Percentiles rank a stretch among this genome's conserved stretches.
Conservation (phyloP, 2,329 filamentous ascomycete genomes). For the Onygenales sp. region DNA sequence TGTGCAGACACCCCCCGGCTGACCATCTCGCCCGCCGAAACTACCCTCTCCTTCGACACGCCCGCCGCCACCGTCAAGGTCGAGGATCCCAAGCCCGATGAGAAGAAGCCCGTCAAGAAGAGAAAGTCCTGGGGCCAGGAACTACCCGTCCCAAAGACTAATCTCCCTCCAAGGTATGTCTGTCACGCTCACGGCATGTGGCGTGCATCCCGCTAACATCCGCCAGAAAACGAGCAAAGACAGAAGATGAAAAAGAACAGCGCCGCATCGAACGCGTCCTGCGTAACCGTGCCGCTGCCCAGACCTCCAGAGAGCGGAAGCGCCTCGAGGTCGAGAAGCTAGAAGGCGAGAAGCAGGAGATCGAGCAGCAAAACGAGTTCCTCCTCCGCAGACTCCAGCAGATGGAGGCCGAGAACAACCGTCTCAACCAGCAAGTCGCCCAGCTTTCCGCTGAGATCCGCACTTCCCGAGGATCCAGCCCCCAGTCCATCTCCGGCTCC, state of each 20-base stretch:
- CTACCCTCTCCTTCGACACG: conserved; percentile 22
- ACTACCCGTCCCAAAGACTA: conserved; percentile 92
- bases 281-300: conserved; percentile 87
- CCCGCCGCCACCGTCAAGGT: conserved; percentile 16
- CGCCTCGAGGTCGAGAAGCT: conserved; percentile 80
- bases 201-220: conserved; percentile 8
- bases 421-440: conserved; percentile 41
- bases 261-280: conserved; percentile 94
- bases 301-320: conserved; percentile 93
- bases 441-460: conserved; percentile 40
- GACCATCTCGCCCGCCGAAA: conserved; percentile 33
- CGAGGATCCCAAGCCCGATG: conserved; percentile 31
- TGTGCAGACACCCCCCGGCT: conserved; percentile 25
- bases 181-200: conserved; percentile 1
- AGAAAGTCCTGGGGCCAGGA: conserved; percentile 98
- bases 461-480: conserved; percentile 29
- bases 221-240: conserved; percentile 86
- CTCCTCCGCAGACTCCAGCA: conserved; percentile 55
- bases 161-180: conserved; percentile 72
- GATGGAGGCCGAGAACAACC: conserved; percentile 47
- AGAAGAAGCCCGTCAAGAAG: conserved; percentile 77
- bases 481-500: conserved; percentile 25
- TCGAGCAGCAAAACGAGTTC: conserved; percentile 63
- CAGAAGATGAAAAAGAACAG: conserved; percentile 97
- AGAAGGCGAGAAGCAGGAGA: conserved; percentile 51